These are phyloP conservation scores for Xylaria palmicola DNA, from an alignment of 495 filamentous ascomycete species.

Conservation along the genomic window DNA sequence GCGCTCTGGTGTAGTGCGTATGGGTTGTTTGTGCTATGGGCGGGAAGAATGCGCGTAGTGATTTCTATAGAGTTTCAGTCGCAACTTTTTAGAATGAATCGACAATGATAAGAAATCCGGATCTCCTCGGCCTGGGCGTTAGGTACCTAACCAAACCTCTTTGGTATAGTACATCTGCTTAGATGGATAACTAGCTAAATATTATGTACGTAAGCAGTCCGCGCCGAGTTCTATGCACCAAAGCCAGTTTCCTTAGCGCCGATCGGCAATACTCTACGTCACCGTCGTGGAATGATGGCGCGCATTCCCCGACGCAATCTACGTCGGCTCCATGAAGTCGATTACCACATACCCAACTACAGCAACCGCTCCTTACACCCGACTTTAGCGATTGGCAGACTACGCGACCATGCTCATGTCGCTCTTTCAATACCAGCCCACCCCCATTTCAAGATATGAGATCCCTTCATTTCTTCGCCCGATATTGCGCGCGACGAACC, in stretches of 20 bases:
- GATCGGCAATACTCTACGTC: slow-evolving; percentile 10
- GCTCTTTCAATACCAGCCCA: background rate
- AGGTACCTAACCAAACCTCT: no score
- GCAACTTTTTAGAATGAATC: slow-evolving; percentile 8
- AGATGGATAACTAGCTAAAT: background rate
- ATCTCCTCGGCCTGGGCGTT: background rate
- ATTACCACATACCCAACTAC: no score
- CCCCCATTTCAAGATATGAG: slow-evolving; percentile 25
- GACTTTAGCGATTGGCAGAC: background rate
- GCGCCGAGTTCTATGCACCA: slow-evolving; percentile 11
- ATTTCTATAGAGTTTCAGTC: background rate
- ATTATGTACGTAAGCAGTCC: background rate
- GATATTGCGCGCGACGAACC: slow-evolving; percentile 27
- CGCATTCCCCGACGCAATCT: no score
- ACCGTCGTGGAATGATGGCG: slow-evolving; percentile 1
- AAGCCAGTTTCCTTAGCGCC: background rate
- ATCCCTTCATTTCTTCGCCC: slow-evolving; percentile 24
- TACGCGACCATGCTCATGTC: slow-evolving; percentile 3
- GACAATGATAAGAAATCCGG: background rate
- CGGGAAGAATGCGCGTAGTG: background rate
- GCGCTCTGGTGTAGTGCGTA: background rate
- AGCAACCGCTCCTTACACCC: background rate
- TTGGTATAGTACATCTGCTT: background rate
- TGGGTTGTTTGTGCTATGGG: background rate
- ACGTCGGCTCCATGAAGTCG: background rate